These are phyloP conservation scores for Hordeum vulgare DNA, from an alignment of 176 grass and related monocot genomes.

Conservation along the genomic window MorexV3_pseudomolecules_assembly NC_058521.1:428780040-428780539, in stretches of 20 bases:
- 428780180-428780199: neutral
- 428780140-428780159: conserved; percentile 10
- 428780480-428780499: conserved; percentile 13
- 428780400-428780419: neutral
- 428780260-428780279: neutral
- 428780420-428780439: neutral
- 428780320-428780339: neutral
- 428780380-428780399: neutral
- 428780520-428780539: neutral
- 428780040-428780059: neutral
- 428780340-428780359: neutral
- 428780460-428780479: conserved; percentile 16
- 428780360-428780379: neutral
- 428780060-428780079: neutral
- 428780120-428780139: neutral
- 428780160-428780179: conserved; percentile 22
- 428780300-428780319: neutral
- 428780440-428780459: neutral
- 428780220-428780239: conserved; percentile 22
- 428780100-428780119: conserved; percentile 6
- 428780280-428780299: neutral
- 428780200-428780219: neutral
- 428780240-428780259: neutral
- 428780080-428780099: conserved; percentile 2
- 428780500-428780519: neutral